Percentiles rank a stretch among this genome's conserved stretches.
These are phyloP conservation scores for Hypseocharis bilobata DNA, from an alignment of 441 rosid genomes.

Conservation along the genomic window DNA sequence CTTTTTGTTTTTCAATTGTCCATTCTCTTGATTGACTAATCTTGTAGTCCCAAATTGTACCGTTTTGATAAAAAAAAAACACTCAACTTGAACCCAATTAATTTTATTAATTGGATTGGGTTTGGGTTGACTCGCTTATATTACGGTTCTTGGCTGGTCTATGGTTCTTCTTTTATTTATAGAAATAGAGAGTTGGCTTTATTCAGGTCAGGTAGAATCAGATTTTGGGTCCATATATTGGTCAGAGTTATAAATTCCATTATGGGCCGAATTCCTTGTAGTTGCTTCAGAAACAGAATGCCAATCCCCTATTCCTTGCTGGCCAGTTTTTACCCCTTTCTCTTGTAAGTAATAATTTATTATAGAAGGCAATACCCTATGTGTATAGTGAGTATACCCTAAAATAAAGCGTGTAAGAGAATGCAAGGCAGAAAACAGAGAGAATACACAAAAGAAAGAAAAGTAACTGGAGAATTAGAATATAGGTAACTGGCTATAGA, in stretches of 20 bases:
- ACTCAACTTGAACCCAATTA: background rate
- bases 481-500: background rate
- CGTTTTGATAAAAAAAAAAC: background rate
- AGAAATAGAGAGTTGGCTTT: background rate
- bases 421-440: background rate
- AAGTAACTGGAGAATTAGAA: too few relatives aligned
- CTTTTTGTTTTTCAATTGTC: background rate
- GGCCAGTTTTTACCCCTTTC: too few relatives aligned
- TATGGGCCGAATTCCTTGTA: too few relatives aligned
- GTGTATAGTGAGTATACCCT: background rate
- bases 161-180: background rate
- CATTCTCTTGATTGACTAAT: background rate
- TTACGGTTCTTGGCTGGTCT: too few relatives aligned
- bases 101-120: background rate
- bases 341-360: too few relatives aligned
- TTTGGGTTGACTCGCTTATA: background rate
- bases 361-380: background rate
- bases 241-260: background rate
- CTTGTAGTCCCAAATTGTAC: background rate
- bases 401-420: background rate
- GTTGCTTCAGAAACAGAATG: too few relatives aligned
- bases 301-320: too few relatives aligned
- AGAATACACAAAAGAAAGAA: too few relatives aligned
- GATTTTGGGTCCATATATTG: background rate
- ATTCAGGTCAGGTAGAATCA: background rate